These are phyloP conservation scores for Penicillium daleae DNA, from an alignment of 495 filamentous ascomycete species.

Conservation along the genomic window DNA sequence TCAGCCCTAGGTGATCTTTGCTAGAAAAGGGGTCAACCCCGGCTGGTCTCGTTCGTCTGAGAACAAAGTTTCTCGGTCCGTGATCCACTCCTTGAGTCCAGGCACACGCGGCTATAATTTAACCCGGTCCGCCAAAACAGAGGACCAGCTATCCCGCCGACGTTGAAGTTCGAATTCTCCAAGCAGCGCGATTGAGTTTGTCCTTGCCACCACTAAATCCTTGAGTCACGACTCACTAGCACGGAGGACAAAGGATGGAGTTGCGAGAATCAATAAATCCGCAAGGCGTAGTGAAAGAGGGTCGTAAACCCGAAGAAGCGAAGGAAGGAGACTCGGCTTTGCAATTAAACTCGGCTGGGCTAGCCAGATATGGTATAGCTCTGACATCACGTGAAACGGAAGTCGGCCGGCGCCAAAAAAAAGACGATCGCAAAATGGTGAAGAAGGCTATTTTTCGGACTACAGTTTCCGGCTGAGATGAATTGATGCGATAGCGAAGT, in stretches of 20 bases:
- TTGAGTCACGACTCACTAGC: not conserved
- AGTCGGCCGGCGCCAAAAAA: constrained; percentile 6
- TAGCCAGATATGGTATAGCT: not conserved
- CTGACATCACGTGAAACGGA: not conserved
- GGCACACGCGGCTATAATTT: constrained; percentile 21
- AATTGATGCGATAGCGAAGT: not conserved
- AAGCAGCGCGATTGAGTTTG: not conserved
- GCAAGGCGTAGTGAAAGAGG: not conserved
- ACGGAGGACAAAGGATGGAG: not conserved
- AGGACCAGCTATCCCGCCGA: too few species aligned
- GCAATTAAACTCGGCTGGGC: not conserved
- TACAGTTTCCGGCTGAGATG: not conserved
- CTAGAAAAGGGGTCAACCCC: constrained; percentile 14
- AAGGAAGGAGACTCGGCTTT: not conserved
- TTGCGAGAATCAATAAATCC: not conserved
- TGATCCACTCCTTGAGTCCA: constrained; percentile 15
- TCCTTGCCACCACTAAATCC: not conserved
- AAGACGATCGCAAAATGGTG: not conserved
- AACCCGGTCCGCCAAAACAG: not conserved
- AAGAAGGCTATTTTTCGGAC: too few species aligned
- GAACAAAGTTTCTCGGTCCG: constrained; percentile 27
- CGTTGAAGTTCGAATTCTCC: not conserved
- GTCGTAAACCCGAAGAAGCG: not conserved
- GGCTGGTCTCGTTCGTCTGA: not conserved
- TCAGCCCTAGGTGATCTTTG: constrained; percentile 30